A percentile compares a stretch with the other conserved stretches of the same genome.
phyloP scores from a whole-genome alignment of 1,284 basidiomycete genomes.

The Sanghuangporus baumii region DNA sequence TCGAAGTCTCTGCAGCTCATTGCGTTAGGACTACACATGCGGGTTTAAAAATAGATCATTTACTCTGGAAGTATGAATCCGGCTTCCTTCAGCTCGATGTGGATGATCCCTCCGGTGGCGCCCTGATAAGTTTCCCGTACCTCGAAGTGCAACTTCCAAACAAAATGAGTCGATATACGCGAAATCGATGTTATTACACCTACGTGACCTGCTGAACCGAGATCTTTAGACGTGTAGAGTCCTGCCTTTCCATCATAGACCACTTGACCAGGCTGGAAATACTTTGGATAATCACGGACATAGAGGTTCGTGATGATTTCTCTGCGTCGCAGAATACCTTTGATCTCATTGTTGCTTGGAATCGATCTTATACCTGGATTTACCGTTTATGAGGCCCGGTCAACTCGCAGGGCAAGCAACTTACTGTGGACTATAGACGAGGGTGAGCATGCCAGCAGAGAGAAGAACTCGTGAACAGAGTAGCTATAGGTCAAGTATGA shows the following conservation, averaged over 20 bases:
- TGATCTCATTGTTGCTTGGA: background rate
- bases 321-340: background rate
- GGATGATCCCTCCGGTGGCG: background rate
- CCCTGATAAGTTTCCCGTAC: background rate
- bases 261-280: constrained; percentile 2
- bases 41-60: background rate
- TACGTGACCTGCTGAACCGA: background rate
- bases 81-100: background rate
- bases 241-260: constrained; percentile 10
- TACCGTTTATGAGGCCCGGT: background rate
- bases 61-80: background rate
- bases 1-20: background rate
- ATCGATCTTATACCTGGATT: background rate
- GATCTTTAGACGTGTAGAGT: constrained; percentile 4
- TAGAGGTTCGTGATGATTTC: constrained; percentile 9
- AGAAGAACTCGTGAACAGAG: background rate
- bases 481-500: background rate
- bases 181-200: background rate
- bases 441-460: background rate
- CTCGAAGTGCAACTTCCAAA: background rate
- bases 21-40: no score
- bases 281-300: background rate
- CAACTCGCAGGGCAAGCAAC: background rate
- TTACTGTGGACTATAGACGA: background rate
- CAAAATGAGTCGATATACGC: background rate